Evolutionary conservation across 164 flowering plant genomes (phyloP).

Genomic region (Nymphaea thermarum): DNA sequence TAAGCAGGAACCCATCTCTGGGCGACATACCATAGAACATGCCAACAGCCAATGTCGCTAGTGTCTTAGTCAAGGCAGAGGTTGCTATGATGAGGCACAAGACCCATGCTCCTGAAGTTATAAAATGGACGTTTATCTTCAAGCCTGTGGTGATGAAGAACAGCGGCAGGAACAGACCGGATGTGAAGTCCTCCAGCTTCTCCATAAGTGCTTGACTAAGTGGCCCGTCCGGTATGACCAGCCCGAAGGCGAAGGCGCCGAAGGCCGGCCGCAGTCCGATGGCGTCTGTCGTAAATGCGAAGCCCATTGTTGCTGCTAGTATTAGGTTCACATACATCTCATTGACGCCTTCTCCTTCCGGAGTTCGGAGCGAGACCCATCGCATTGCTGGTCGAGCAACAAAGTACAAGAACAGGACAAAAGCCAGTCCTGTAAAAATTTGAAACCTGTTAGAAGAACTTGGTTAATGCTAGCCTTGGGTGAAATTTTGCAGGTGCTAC

Average conservation of each 20-base stretch:
- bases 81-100: conserved; percentile 5
- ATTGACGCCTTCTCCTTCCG: conserved; percentile 18
- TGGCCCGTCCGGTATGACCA: conserved; percentile 33
- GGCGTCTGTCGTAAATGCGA: conserved; percentile 30
- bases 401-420: conserved; percentile 13
- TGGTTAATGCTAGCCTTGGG: too few relatives aligned
- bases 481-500: too few relatives aligned
- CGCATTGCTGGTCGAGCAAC: conserved; percentile 20
- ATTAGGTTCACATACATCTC: conserved; percentile 20
- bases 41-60: conserved; percentile 19
- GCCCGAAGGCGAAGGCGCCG: conserved; percentile 43
- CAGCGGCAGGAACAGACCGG: conserved; percentile 33
- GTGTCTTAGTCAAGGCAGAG: conserved; percentile 16
- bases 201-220: conserved; percentile 25
- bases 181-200: conserved; percentile 34
- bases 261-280: conserved; percentile 34
- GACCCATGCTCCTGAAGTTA: not conserved
- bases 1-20: conserved; percentile 28
- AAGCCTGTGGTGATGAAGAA: conserved; percentile 29
- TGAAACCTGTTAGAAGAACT: not conserved
- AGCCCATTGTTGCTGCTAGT: conserved; percentile 24
- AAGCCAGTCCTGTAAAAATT: not conserved
- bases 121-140: not conserved
- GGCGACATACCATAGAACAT: conserved; percentile 14
- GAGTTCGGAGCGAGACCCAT: conserved; percentile 20